Evolutionary conservation across 352 stramenopile species (phyloP), one percentile per base, ranked within the genome.

Genomic region (Phytophthora multivora): DNA sequence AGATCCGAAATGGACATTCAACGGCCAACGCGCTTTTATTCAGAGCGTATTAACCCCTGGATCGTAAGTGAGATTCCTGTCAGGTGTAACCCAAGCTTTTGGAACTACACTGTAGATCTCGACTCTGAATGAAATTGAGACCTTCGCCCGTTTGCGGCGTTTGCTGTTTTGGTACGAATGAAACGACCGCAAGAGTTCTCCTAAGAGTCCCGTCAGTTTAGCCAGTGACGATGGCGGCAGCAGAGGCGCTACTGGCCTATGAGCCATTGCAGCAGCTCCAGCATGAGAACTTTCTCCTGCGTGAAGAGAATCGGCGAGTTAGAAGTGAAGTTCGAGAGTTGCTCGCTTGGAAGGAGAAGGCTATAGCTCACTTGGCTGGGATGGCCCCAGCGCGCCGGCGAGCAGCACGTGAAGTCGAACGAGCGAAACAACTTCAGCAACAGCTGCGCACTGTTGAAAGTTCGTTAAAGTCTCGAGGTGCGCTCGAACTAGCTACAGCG

Each of bases 281-380:
- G 59, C 79, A 84, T 47, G 76, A 83, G 25, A 90, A 90, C 66
- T 90, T 81, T 51, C 66, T 84, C 21, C 51, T 90, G 25, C 80
- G 78, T 15, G 78, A 88, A 28, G 74, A 88, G 61, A 87, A 83
- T 43, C 67, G 73, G 3, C 59, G 70, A 39, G 33, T 86, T 43
- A 72, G 75, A 15, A 79, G 63, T 21, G 68, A 90, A 40, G 67
- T 89, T 25, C 66, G 66, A 21, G 81, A 89, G 58, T 47, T 90
- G 36, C 59, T 87, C 47, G 59, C 41, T 0, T 90, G 81, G 81
- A 90, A 90, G 47, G 81, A 88, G 26, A 79, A 77, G 40, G 77
- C 81, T n/a, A 58, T 91, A 45, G 68, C 72, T 12, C 78, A 91
- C 58, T 83, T 93, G 72, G 57, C 82, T 3, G 51, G 70, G 9